These are phyloP conservation scores for Naganishia sp. DNA, from an alignment of 1,284 basidiomycete species.

Conservation along the genomic window DNA sequence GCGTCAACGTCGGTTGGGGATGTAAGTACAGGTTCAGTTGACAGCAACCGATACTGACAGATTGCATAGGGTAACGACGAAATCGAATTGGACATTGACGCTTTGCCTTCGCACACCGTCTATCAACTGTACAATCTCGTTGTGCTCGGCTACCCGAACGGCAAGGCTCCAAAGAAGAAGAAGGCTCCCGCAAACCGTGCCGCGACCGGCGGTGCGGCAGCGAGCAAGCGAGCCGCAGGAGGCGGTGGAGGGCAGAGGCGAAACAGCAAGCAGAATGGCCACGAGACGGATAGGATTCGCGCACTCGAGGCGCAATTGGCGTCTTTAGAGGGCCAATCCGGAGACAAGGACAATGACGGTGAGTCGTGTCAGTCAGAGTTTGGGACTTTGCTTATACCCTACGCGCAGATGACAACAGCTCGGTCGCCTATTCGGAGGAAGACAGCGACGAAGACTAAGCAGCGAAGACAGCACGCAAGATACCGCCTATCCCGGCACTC, in stretches of 20 bases:
- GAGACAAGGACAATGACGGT: constrained; percentile 42
- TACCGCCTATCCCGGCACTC: not conserved
- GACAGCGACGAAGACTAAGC: constrained; percentile 24
- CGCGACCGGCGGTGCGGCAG: constrained; percentile 34
- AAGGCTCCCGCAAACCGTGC: no score
- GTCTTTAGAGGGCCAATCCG: constrained; percentile 61
- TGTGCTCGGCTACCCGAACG: constrained; percentile 58
- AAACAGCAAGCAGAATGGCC: constrained; percentile 36
- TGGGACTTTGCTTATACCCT: no score
- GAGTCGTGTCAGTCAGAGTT: not conserved
- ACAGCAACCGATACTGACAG: constrained; percentile 30
- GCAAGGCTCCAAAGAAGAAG: constrained; percentile 37
- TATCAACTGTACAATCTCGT: constrained; percentile 93
- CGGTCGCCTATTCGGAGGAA: constrained; percentile 24
- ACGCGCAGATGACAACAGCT: constrained; percentile 9
- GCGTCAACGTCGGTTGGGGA: constrained; percentile 82
- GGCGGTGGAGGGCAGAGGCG: constrained; percentile 72
- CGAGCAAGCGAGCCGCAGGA: constrained; percentile 52
- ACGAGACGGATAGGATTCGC: constrained; percentile 71
- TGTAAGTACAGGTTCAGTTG: constrained; percentile 60
- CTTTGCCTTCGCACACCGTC: constrained; percentile 76
- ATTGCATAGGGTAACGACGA: constrained; percentile 78
- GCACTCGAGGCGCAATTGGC: constrained; percentile 77
- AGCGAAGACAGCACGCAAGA: not conserved
- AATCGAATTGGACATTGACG: constrained; percentile 94